Conservation (phyloP, 148 eudicot species). For the Selenicereus undatus region DNA sequence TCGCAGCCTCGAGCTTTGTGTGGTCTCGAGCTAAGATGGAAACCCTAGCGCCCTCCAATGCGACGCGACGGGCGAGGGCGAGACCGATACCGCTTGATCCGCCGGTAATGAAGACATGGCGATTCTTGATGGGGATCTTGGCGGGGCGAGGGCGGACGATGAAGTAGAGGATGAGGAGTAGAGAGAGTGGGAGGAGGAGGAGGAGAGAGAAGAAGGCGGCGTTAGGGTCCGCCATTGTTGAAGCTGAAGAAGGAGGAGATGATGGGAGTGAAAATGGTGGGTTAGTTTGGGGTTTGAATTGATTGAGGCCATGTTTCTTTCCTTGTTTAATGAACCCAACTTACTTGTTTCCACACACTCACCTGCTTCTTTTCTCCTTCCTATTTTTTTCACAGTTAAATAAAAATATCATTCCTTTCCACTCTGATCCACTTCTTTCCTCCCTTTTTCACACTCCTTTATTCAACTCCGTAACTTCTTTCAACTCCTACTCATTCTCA, state of each 20-base stretch:
- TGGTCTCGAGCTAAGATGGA: slow-evolving; percentile 65
- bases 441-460: too few species aligned
- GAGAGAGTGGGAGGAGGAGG: slow-evolving; percentile 34
- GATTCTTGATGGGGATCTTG: slow-evolving; percentile 63
- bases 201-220: slow-evolving; percentile 33
- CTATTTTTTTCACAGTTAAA: too few species aligned
- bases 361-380: too few species aligned
- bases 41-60: slow-evolving; percentile 59
- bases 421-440: too few species aligned
- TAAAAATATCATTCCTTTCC: too few species aligned
- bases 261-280: not conserved
- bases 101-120: slow-evolving; percentile 96
- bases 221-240: slow-evolving; percentile 32
- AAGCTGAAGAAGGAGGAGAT: not conserved
- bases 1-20: slow-evolving; percentile 54
- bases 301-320: too few species aligned
- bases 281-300: not conserved
- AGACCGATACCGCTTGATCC: slow-evolving; percentile 98
- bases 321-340: too few species aligned
- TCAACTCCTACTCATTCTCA: too few species aligned
- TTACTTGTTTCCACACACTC: too few species aligned
- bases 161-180: slow-evolving; percentile 28
- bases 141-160: slow-evolving; percentile 52
- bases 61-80: slow-evolving; percentile 69
- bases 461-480: too few species aligned